These are phyloP conservation scores for Chernovozyma sophiae-reginae DNA, from an alignment of 1,139 yeast genomes.

Conservation along the genomic window DNA sequence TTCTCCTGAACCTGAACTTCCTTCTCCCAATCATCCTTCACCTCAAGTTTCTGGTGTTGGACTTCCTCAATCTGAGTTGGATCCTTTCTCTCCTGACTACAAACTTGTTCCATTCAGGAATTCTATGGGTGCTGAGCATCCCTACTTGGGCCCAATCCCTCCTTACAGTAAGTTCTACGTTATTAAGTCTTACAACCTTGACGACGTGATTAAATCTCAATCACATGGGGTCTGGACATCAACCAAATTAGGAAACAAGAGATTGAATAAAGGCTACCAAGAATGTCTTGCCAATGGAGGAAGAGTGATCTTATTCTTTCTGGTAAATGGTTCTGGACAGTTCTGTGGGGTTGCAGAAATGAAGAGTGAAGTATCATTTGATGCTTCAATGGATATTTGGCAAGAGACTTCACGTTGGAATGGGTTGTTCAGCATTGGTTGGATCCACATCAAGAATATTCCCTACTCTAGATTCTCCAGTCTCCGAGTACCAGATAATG, in stretches of 20 bases:
- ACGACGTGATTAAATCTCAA: conserved; percentile 49
- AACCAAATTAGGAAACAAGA: conserved; percentile 51
- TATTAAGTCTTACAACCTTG: conserved; percentile 49
- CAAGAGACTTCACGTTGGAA: conserved; percentile 45
- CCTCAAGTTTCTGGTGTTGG: no score
- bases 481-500: conserved; percentile 42
- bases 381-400: conserved; percentile 43
- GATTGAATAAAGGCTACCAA: conserved; percentile 37
- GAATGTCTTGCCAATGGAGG: conserved; percentile 18
- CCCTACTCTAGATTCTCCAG: conserved; percentile 45
- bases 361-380: conserved; percentile 36
- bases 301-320: conserved; percentile 47
- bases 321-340: conserved; percentile 56
- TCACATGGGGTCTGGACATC: conserved; percentile 55
- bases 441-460: conserved; percentile 50
- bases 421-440: conserved; percentile 49
- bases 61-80: background rate
- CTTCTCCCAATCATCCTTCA: no score
- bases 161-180: conserved; percentile 43
- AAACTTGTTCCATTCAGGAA: background rate
- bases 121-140: background rate
- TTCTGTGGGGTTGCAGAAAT: conserved; percentile 64
- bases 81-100: background rate
- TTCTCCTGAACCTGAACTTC: no score
- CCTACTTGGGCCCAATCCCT: background rate